phyloP scores from a whole-genome alignment of 257 asterid genomes.

The Cordia subcordata region DNA sequence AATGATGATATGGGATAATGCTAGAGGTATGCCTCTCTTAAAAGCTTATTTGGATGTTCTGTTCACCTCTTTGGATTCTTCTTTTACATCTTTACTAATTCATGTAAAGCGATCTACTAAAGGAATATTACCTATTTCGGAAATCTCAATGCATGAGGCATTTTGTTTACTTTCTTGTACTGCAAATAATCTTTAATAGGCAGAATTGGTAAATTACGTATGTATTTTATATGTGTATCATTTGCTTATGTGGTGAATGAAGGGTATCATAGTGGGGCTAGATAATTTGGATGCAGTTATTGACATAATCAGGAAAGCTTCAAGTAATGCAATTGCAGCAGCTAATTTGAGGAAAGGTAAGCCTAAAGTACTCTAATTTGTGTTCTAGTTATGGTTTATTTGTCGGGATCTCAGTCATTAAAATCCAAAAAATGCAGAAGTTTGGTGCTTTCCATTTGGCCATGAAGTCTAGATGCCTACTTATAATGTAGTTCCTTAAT shows the following conservation, averaged over 20 bases:
- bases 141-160: not conserved
- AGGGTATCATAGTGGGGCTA: conserved; percentile 90
- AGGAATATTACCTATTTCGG: not conserved
- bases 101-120: too few species aligned
- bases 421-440: too few species aligned
- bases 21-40: too few species aligned
- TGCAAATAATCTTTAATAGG: conserved; percentile 2
- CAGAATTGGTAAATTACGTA: not conserved
- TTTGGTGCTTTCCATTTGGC: too few species aligned
- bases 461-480: too few species aligned
- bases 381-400: conserved; percentile 6
- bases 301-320: conserved; percentile 61
- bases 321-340: conserved; percentile 60
- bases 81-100: too few species aligned
- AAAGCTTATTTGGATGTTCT: too few species aligned
- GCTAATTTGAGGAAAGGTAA: conserved; percentile 67
- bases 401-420: not conserved
- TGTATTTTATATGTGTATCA: not conserved
- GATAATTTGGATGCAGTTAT: conserved; percentile 80
- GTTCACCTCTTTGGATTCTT: too few species aligned
- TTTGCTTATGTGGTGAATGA: conserved; percentile 22
- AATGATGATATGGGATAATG: not conserved
- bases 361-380: conserved; percentile 5
- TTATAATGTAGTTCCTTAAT: too few species aligned
- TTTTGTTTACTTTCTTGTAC: not conserved